Percentiles rank a stretch among this genome's conserved stretches.
Evolutionary conservation across 2,329 filamentous ascomycete species (phyloP).

Genomic region (Hymenoscyphus repandus): DNA sequence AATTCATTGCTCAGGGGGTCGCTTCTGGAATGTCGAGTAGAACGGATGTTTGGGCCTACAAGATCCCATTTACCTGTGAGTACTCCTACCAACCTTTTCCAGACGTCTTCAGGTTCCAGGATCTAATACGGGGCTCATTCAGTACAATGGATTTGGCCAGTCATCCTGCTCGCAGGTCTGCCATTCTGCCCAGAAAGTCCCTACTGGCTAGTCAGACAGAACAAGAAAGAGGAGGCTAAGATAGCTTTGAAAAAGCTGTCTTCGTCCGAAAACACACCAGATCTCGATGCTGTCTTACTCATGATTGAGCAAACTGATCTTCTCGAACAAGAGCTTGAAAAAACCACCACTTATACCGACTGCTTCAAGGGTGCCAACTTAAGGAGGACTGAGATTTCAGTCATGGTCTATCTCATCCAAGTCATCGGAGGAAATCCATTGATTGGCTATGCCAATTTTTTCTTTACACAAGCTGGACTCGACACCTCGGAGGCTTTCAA

Average conservation of each 20-base stretch:
- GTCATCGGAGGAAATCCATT: slow-evolving; percentile 28
- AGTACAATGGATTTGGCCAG: slow-evolving; percentile 42
- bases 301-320: slow-evolving; percentile 51
- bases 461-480: slow-evolving; percentile 46
- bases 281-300: slow-evolving; percentile 41
- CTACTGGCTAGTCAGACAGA: slow-evolving; percentile 43
- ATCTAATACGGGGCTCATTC: too few relatives aligned
- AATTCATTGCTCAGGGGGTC: slow-evolving; percentile 42
- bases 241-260: slow-evolving; percentile 33
- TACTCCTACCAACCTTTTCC: too few relatives aligned
- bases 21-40: slow-evolving; percentile 30
- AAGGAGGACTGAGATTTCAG: slow-evolving; percentile 46
- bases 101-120: too few relatives aligned
- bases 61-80: slow-evolving; percentile 16
- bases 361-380: slow-evolving; percentile 49
- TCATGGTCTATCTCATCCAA: slow-evolving; percentile 42
- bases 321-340: slow-evolving; percentile 41
- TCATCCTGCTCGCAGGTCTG: slow-evolving; percentile 39
- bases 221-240: slow-evolving; percentile 37
- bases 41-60: slow-evolving; percentile 19
- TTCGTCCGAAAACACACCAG: slow-evolving; percentile 34
- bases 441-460: slow-evolving; percentile 44
- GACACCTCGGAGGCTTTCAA: slow-evolving; percentile 51
- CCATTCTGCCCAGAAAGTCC: slow-evolving; percentile 42
- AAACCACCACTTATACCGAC: slow-evolving; percentile 41